Percentiles rank a stretch among this genome's conserved stretches.
These are phyloP conservation scores for Parachaetomium inaequale DNA, from an alignment of 495 filamentous ascomycete genomes.

Conservation along the genomic window DNA sequence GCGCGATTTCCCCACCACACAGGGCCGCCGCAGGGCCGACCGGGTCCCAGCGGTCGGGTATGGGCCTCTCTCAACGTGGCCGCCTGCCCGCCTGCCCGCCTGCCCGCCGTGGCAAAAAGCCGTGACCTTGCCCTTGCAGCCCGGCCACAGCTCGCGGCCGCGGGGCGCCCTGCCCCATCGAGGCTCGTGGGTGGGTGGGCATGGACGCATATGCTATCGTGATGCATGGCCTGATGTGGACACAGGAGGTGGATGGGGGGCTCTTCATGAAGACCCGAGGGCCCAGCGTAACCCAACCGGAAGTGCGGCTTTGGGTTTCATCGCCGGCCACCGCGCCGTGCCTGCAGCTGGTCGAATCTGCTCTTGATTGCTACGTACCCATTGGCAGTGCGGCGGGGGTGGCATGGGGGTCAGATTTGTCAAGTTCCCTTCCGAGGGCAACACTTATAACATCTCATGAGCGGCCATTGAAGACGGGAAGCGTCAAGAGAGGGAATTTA, in stretches of 20 bases:
- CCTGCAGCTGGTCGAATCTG: constrained; percentile 6
- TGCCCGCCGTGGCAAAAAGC: constrained; percentile 13
- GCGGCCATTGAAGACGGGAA: not conserved
- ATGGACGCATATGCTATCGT: constrained; percentile 12
- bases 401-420: constrained; percentile 1
- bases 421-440: not conserved
- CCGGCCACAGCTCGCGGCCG: constrained; percentile 19
- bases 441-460: not conserved
- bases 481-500: not conserved
- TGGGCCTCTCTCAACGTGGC: constrained; percentile 16
- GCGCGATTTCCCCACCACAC: not conserved
- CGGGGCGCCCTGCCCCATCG: constrained; percentile 3
- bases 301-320: constrained; percentile 19
- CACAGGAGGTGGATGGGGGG: not conserved
- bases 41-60: constrained; percentile 16
- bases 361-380: not conserved
- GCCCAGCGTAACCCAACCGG: constrained; percentile 14
- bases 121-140: constrained; percentile 19
- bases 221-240: constrained; percentile 14
- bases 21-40: constrained; percentile 1
- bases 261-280: constrained; percentile 6
- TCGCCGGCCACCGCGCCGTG: constrained; percentile 15
- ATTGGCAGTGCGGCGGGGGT: not conserved
- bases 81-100: constrained; percentile 15
- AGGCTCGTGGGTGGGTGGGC: not conserved